Base-by-base conservation (phyloP, 2,329 filamentous ascomycete species). In the Alternaria sp. region DNA sequence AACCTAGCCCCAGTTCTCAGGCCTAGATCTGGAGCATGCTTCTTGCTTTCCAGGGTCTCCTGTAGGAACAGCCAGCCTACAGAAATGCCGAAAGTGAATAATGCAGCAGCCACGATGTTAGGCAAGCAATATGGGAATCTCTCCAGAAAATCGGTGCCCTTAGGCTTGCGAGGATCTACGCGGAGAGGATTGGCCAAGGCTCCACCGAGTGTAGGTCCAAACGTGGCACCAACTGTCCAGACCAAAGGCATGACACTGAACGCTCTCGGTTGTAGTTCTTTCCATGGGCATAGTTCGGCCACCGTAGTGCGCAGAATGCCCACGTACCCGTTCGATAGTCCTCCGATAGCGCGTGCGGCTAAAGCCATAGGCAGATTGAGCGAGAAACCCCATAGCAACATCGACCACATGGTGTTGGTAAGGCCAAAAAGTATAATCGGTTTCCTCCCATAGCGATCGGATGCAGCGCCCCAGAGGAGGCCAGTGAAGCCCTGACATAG, bases 201-300 rank as follows among this genome's bases (percentile, higher is more conserved):
- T 5, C 95, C 95, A 26, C 95, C 95, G 73, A 98, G 91, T 5
- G 89, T 78, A 1, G 95, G 95, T 0, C 95, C 95, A 69, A 97
- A 91, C 40, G 97, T 93, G 36, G 89, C 91, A 1, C 95, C 95
- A 56, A 97, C 83, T 11, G 90, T 93, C 91, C 93, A 98, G 2
- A 91, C 92, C 15, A 98, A 82, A 5, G 95, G 95, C 94, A 98
- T 97, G 49, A 98, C 85, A 67, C 91, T 93, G 79, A 98, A 98
- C 0, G 96, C 96, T 56, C 89, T 85, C 0, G 95, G 94, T 75
- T 97, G 95, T 7, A 97, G 84, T 74, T 93, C 91, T 77, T 80
- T 93, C 78, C 96, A 89, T 0, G 93, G 92, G 2, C 97, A 93
- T 86, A 97, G 89, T 79, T 97, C 95, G 0, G 95, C 95, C 3